phyloP scores from a whole-genome alignment of 331 rosid species.

The Cydonia oblonga region DNA sequence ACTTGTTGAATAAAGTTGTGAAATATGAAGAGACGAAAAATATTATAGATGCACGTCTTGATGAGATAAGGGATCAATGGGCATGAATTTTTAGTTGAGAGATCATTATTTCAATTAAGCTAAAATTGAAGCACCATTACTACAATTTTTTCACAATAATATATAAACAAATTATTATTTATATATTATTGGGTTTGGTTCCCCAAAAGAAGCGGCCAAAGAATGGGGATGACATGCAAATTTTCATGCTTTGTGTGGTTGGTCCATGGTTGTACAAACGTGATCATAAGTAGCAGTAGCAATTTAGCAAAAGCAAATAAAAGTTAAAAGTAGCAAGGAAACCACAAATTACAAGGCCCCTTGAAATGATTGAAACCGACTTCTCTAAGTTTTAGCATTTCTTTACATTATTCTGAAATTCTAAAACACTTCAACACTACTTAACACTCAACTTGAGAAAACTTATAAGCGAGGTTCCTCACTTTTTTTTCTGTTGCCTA shows the following conservation, averaged over 20 bases:
- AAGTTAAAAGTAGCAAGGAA: not conserved
- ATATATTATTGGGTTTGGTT: not conserved
- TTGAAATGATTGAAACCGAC: not conserved
- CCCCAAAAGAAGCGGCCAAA: not conserved
- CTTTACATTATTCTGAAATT: not conserved
- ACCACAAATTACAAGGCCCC: not conserved
- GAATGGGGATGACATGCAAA: not conserved
- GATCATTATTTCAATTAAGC: accelerated
- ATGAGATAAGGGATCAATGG: no score
- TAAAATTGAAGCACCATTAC: no score
- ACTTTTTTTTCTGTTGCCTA: no score
- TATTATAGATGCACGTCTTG: accelerated
- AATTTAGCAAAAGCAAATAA: no score
- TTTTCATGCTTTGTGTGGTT: slow-evolving; percentile 1
- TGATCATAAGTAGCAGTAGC: not conserved
- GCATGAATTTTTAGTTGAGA: no score
- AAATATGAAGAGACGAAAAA: no score
- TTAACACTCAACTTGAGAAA: no score
- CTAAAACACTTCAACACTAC: not conserved
- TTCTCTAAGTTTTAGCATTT: not conserved
- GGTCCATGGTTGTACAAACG: not conserved
- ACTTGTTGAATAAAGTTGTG: no score
- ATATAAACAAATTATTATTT: not conserved
- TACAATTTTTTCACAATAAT: no score
- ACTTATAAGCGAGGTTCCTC: no score